phyloP scores from a whole-genome alignment of 192 early-diverging fungal species.

The Coemansia sp. region DNA sequence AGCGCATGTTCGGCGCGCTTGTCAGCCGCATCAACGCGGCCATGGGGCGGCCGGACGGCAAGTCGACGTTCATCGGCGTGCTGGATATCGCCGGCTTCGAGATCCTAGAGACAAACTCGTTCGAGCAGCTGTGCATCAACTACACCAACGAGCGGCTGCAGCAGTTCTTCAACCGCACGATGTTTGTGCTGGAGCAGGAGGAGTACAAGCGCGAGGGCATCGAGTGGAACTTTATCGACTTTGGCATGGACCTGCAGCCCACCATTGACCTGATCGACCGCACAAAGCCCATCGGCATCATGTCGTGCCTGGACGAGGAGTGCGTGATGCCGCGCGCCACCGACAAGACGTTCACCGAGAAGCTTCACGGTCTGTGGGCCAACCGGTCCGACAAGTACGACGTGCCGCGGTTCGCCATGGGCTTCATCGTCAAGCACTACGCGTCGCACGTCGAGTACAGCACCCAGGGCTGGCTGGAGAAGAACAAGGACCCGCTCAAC shows the following conservation, averaged over 20 bases:
- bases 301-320: conserved; percentile 96
- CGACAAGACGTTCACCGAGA: conserved; percentile 92
- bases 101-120: conserved; percentile 96
- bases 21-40: conserved; percentile 86
- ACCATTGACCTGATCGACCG: conserved; percentile 99
- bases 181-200: conserved; percentile 98
- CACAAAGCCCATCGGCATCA: conserved; percentile 92
- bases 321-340: conserved; percentile 96
- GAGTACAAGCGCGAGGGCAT: conserved; percentile 96
- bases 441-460: conserved; percentile 94
- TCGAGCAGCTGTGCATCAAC: conserved; percentile 99
- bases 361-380: conserved; percentile 87
- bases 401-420: conserved; percentile 76
- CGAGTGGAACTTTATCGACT: conserved; percentile 98
- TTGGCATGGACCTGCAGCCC: conserved; percentile 94
- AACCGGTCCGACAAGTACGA: conserved; percentile 86
- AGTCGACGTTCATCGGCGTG: conserved; percentile 90
- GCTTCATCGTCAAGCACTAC: conserved; percentile 91
- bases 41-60: conserved; percentile 60
- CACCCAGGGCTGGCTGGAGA: conserved; percentile 89
- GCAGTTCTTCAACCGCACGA: conserved; percentile 99
- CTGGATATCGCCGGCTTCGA: conserved; percentile 99
- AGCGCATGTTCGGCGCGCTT: conserved; percentile 91
- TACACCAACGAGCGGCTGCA: conserved; percentile 98
- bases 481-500: conserved; percentile 98